These are phyloP conservation scores for Santalum album DNA, from an alignment of 164 flowering plant genomes.

Conservation along the genomic window DNA sequence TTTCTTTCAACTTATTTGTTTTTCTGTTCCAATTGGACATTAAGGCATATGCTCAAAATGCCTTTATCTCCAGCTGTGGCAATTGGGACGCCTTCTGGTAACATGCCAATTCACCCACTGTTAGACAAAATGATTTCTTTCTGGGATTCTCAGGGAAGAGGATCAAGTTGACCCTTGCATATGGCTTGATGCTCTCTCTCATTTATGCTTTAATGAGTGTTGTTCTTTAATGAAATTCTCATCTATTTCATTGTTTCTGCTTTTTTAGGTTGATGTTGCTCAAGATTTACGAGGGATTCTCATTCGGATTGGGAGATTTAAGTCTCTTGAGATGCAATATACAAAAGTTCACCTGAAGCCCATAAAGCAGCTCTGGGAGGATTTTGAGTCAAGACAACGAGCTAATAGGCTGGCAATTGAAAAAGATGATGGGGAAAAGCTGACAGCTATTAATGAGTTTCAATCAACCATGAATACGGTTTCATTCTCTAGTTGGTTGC, in stretches of 20 bases:
- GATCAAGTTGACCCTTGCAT: too few relatives aligned
- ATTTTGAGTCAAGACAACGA: constrained; percentile 56
- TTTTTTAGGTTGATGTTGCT: constrained; percentile 62
- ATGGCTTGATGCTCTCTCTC: too few relatives aligned
- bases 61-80: constrained; percentile 3
- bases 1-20: neutral
- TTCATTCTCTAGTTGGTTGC: constrained; percentile 82
- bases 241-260: neutral
- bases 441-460: constrained; percentile 29
- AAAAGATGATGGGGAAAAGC: constrained; percentile 48
- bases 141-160: too few relatives aligned
- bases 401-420: constrained; percentile 46
- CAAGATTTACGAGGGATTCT: constrained; percentile 87
- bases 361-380: constrained; percentile 84
- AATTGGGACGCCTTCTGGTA: too few relatives aligned
- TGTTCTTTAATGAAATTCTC: too few relatives aligned
- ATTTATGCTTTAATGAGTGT: too few relatives aligned
- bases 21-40: constrained; percentile 1
- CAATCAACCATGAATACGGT: constrained; percentile 28
- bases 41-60: neutral
- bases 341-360: constrained; percentile 83
- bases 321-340: constrained; percentile 72
- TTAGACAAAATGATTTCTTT: too few relatives aligned
- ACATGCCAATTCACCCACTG: too few relatives aligned
- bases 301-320: constrained; percentile 83